A percentile compares a stretch with the other conserved stretches of the same genome.
Conservation (phyloP, 805 yeast species). For the Phaffomyces opuntiae region DNA sequence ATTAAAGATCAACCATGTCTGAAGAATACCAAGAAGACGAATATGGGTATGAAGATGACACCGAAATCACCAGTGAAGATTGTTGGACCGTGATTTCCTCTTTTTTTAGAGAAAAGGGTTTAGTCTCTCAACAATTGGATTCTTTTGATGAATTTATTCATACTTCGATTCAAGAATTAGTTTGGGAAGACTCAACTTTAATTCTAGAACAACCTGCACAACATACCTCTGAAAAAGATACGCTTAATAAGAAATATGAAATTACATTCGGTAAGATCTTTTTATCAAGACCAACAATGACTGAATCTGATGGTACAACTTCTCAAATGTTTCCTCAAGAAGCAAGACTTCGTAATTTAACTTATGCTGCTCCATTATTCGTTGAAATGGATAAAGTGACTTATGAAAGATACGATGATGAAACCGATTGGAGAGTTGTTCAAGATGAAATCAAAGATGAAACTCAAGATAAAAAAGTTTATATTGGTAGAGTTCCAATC, state of each 20-base stretch:
- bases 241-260: slow-evolving; percentile 86
- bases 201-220: slow-evolving; percentile 98
- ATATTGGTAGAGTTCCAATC: slow-evolving; percentile 95
- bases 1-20: slow-evolving; percentile 9
- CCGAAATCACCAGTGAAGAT: slow-evolving; percentile 88
- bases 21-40: slow-evolving; percentile 37
- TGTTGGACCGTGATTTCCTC: slow-evolving; percentile 98
- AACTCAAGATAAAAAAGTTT: slow-evolving; percentile 71
- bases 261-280: slow-evolving; percentile 97
- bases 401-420: slow-evolving; percentile 74
- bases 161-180: slow-evolving; percentile 93
- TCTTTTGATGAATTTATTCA: slow-evolving; percentile 97
- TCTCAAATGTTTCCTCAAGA: slow-evolving; percentile 97
- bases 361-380: slow-evolving; percentile 92
- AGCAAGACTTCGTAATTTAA: slow-evolving; percentile 91
- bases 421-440: slow-evolving; percentile 51
- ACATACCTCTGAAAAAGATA: slow-evolving; percentile 86
- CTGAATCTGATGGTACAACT: slow-evolving; percentile 99
- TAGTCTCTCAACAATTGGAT: slow-evolving; percentile 96
- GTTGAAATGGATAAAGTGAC: slow-evolving; percentile 94
- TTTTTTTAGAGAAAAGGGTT: slow-evolving; percentile 92
- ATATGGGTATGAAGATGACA: slow-evolving; percentile 43
- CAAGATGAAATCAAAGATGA: slow-evolving; percentile 56
- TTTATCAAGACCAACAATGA: slow-evolving; percentile 94
- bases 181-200: slow-evolving; percentile 89